Evolutionary conservation across 139 green algal genomes (phyloP).

Genomic region (Astrephomene gubernaculifera): DNA sequence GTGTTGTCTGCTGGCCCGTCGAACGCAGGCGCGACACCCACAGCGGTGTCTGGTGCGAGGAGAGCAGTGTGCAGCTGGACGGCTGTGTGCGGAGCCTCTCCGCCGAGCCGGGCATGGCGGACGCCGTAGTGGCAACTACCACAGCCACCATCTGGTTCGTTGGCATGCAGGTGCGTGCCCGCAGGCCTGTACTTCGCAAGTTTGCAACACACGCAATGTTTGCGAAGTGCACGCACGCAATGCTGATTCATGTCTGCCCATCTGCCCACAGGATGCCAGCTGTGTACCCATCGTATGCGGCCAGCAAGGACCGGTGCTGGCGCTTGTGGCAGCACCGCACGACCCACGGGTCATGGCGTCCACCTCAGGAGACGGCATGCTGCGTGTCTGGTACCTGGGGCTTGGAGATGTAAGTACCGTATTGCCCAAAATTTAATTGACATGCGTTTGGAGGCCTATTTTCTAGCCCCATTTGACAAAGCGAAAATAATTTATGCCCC

Average conservation of each 20-base stretch:
- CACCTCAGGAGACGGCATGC: slow-evolving; percentile 51
- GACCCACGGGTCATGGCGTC: slow-evolving; percentile 48
- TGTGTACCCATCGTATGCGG: slow-evolving; percentile 50
- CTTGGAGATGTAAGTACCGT: slow-evolving; percentile 27
- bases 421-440: too few relatives aligned
- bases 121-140: slow-evolving; percentile 45
- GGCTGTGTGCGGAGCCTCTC: slow-evolving; percentile 32
- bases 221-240: too few relatives aligned
- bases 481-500: too few relatives aligned
- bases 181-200: too few relatives aligned
- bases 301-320: slow-evolving; percentile 19
- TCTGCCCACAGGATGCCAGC: slow-evolving; percentile 6
- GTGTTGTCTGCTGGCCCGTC: too few relatives aligned
- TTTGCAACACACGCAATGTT: too few relatives aligned
- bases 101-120: slow-evolving; percentile 41
- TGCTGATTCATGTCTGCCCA: too few relatives aligned
- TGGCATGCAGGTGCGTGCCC: slow-evolving; percentile 48
- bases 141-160: slow-evolving; percentile 42
- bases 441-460: too few relatives aligned
- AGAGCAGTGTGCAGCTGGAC: slow-evolving; percentile 34
- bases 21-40: slow-evolving; percentile 10
- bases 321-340: slow-evolving; percentile 21
- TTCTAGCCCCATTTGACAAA: too few relatives aligned
- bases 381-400: slow-evolving; percentile 57
- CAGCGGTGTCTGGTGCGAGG: slow-evolving; percentile 39